phyloP scores from a whole-genome alignment of 2,329 filamentous ascomycete species.

The Scedosporium boydii region DNA sequence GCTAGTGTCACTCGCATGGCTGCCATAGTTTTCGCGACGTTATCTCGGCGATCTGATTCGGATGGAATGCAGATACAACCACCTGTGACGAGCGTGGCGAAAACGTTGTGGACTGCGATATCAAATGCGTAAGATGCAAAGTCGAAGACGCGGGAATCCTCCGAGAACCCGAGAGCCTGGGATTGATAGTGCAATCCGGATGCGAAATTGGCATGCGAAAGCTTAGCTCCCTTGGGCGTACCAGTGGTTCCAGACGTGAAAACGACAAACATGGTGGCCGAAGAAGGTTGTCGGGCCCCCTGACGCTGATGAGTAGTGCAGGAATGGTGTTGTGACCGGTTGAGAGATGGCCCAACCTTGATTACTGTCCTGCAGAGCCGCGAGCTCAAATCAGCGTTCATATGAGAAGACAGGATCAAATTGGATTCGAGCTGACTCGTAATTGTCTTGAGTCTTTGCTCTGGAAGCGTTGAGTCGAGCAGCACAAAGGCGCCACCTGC shows the following conservation, averaged over 20 bases:
- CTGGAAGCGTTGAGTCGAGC: slow-evolving; percentile 10
- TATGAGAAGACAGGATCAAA: slow-evolving; percentile 2
- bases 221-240: slow-evolving; percentile 51
- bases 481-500: slow-evolving; percentile 13
- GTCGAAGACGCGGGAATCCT: no score
- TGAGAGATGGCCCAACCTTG: neutral
- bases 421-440: slow-evolving; percentile 7
- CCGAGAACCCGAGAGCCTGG: no score
- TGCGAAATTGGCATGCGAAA: slow-evolving; percentile 35
- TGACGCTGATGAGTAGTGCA: neutral
- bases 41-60: no score
- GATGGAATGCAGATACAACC: no score
- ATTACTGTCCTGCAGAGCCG: neutral
- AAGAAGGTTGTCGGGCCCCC: slow-evolving; percentile 23
- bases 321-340: neutral
- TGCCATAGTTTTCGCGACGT: no score
- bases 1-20: no score
- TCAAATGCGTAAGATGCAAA: no score
- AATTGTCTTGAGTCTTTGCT: slow-evolving; percentile 9
- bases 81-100: no score
- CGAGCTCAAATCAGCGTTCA: neutral
- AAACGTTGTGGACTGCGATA: no score
- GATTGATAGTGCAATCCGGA: slow-evolving; percentile 22
- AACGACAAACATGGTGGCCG: slow-evolving; percentile 42
- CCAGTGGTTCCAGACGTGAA: slow-evolving; percentile 59